These are phyloP conservation scores for Panicum virgatum DNA, from an alignment of 202 grass and related monocot genomes.

Conservation along the genomic window DNA sequence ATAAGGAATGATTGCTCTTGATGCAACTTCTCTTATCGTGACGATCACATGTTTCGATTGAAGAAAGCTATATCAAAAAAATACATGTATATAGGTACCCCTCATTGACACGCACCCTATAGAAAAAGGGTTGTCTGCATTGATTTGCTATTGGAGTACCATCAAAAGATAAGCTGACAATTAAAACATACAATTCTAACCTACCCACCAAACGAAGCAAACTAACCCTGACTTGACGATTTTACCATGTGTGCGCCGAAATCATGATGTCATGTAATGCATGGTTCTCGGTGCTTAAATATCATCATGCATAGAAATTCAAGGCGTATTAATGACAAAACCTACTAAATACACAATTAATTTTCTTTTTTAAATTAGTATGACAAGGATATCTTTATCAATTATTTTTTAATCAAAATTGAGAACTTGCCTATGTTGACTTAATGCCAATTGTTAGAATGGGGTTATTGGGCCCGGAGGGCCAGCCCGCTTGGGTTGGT, in stretches of 20 bases:
- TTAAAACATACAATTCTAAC: background rate
- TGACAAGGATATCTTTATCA: background rate
- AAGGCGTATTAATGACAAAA: background rate
- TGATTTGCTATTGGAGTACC: background rate
- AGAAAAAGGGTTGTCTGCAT: background rate
- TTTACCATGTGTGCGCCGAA: background rate
- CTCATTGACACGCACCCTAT: background rate
- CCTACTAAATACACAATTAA: background rate
- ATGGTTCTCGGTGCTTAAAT: background rate
- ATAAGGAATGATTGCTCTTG: background rate
- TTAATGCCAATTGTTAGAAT: too few species aligned
- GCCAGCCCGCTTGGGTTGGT: too few species aligned
- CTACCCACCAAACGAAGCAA: background rate
- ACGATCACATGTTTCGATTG: background rate
- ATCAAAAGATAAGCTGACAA: background rate
- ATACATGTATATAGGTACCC: background rate
- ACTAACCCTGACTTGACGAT: background rate
- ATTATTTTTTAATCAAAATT: background rate
- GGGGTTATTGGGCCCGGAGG: too few species aligned
- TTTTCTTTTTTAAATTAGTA: background rate
- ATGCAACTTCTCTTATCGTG: background rate
- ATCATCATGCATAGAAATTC: slow-evolving; percentile 12
- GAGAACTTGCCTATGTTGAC: background rate
- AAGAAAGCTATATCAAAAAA: background rate
- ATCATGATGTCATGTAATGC: background rate